These are phyloP conservation scores for Omphalotus olearius DNA, from an alignment of 1,284 basidiomycete genomes.

Conservation along the genomic window DNA sequence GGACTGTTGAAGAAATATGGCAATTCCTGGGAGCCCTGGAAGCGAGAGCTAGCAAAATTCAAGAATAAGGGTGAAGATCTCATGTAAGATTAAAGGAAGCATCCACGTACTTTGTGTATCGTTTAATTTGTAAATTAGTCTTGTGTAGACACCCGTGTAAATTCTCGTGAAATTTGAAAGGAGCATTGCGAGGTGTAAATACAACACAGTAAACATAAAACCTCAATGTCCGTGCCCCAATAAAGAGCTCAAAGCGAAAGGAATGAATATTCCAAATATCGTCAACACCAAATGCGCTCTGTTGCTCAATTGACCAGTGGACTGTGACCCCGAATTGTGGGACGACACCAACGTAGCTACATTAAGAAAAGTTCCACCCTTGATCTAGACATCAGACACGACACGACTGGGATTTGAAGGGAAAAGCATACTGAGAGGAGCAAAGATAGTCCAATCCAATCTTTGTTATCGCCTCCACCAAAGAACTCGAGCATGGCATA, in stretches of 20 bases:
- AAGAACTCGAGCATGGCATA: slow-evolving; percentile 62
- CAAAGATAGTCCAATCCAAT: slow-evolving; percentile 72
- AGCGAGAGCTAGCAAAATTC: slow-evolving; percentile 75
- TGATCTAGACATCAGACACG: slow-evolving; percentile 25
- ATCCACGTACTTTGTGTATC: neutral
- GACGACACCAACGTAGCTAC: slow-evolving; percentile 74
- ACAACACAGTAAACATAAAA: neutral
- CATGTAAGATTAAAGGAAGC: slow-evolving; percentile 6
- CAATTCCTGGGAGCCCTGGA: slow-evolving; percentile 79
- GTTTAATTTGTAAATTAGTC: neutral
- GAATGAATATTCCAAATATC: slow-evolving; percentile 68
- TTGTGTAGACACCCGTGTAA: neutral
- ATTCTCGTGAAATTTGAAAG: neutral
- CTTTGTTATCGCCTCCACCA: slow-evolving; percentile 36
- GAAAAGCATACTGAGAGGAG: slow-evolving; percentile 65
- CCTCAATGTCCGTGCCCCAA: slow-evolving; percentile 45
- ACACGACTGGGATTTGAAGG: neutral
- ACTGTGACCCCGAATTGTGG: slow-evolving; percentile 67
- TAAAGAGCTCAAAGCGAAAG: slow-evolving; percentile 46
- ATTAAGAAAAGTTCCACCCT: slow-evolving; percentile 92
- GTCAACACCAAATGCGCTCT: slow-evolving; percentile 49
- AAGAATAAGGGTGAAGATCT: slow-evolving; percentile 76
- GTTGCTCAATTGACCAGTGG: slow-evolving; percentile 43
- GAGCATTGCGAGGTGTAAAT: neutral
- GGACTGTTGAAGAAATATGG: slow-evolving; percentile 83